Percentiles rank a stretch among this genome's conserved stretches.
Evolutionary conservation across 768 basidiomycete species (phyloP).

Genomic region (Obba rivulosa): DNA sequence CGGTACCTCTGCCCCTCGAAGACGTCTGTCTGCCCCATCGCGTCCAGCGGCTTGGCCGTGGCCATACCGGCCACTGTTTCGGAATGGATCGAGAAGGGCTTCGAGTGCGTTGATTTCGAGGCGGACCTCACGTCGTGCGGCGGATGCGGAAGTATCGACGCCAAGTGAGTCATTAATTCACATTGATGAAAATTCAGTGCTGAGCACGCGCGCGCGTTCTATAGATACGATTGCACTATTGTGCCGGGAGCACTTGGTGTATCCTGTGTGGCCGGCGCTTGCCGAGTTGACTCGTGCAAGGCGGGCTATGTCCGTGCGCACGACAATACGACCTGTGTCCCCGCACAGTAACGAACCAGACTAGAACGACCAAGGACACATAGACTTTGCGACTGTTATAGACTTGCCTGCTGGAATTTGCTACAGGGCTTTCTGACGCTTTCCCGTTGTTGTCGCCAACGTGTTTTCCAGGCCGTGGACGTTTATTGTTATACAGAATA

Average conservation of each 20-base stretch:
- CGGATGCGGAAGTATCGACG: constrained; percentile 24
- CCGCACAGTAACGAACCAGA: background rate
- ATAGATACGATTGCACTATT: constrained; percentile 24
- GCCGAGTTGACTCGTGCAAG: constrained; percentile 22
- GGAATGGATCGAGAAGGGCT: constrained; percentile 17
- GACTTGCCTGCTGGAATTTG: too few species aligned
- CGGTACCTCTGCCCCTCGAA: constrained; percentile 17
- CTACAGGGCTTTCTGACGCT: too few species aligned
- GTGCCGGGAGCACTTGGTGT: constrained; percentile 21
- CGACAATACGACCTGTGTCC: constrained; percentile 14
- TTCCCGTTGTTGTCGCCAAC: too few species aligned
- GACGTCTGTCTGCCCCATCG: constrained; percentile 20
- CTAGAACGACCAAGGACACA: too few species aligned
- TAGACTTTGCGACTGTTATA: too few species aligned
- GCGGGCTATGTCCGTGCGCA: constrained; percentile 17
- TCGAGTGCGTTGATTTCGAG: constrained; percentile 25
- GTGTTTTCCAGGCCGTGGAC: too few species aligned
- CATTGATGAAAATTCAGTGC: too few species aligned
- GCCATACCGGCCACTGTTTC: constrained; percentile 8
- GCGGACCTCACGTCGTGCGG: constrained; percentile 26
- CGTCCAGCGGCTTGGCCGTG: background rate
- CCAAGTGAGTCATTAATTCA: constrained; percentile 11
- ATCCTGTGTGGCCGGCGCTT: constrained; percentile 22
- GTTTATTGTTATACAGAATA: too few species aligned
- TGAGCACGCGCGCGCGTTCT: background rate